Base-by-base conservation (phyloP, 352 stramenopile genomes). In the Phytophthora sansomeana region DNA sequence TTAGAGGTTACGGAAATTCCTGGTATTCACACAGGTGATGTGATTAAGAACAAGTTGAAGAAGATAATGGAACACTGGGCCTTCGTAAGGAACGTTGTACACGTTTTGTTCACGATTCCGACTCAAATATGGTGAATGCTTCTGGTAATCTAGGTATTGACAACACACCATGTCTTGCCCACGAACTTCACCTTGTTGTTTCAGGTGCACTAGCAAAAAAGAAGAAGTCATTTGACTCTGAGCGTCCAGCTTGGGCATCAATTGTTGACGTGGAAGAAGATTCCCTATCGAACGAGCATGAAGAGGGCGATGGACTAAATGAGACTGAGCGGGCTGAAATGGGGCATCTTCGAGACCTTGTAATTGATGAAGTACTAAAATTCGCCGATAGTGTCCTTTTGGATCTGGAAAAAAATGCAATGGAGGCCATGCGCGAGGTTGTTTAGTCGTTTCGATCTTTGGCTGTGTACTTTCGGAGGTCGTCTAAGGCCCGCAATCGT, bases 1-100 rank as follows among this genome's bases (percentile, higher is more conserved):
- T n/a, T 64, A 6, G 61, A 62, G 46, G 43, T 68, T 4, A 47
- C 32, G 4, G n/a, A 58, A 35, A 28, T 62, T 43, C 41, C 59
- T 7, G 60, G 60, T 9, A 41, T 21, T 3, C 56, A 57, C 17
- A 51, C 8, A 6, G 46, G 56, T 17, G 9, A 41, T n/a, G n/a
- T n/a, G n/a, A 17, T 3, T 29, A 10, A 68, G 61, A 26, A 44
- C 50, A 16, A 16, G 2, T 9, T 13, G 6, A 8, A 61, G 1
- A n/a, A 43, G 3, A 61, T 67, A 26, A 52, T 60, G 28, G 1
- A 9, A 2, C 30, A 53, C 3, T 67, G 36, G 53, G 9, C 5
- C 33, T 49, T 42, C 13, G 26, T 4, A 43, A 46, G 17, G 28
- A 38, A 7, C 8, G 16, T 5, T 46, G 54, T 21, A 46, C 41